Percentiles rank a stretch among this genome's conserved stretches.
phyloP scores from a whole-genome alignment of 352 stramenopile species.

The Phytophthora tubulina region DNA sequence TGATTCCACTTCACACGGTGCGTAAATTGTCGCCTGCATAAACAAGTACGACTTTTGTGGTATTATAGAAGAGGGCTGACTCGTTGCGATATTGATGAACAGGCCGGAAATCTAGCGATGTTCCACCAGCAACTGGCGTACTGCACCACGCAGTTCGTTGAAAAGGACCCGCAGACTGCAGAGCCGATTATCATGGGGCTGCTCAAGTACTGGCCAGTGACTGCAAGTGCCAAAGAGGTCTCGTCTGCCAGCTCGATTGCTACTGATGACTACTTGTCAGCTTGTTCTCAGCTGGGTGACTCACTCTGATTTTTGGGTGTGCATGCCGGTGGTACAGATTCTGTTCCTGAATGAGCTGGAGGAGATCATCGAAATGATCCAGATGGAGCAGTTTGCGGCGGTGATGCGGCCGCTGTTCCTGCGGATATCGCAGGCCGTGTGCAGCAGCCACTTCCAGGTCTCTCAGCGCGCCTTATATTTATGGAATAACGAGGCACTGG shows the following conservation, averaged over 20 bases:
- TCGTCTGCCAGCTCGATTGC: neutral
- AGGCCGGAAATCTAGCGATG: slow-evolving; percentile 91
- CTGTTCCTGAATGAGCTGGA: slow-evolving; percentile 99
- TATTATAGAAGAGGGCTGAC: slow-evolving; percentile 8
- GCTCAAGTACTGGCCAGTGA: slow-evolving; percentile 96
- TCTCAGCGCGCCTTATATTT: slow-evolving; percentile 98
- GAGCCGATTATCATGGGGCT: slow-evolving; percentile 95
- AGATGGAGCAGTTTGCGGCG: slow-evolving; percentile 74
- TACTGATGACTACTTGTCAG: slow-evolving; percentile 2
- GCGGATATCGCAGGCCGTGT: slow-evolving; percentile 87
- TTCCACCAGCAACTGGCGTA: slow-evolving; percentile 99
- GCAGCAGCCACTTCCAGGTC: slow-evolving; percentile 96
- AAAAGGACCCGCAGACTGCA: slow-evolving; percentile 98
- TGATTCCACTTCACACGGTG: slow-evolving; percentile 99
- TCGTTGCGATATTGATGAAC: slow-evolving; percentile 18
- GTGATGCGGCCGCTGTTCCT: slow-evolving; percentile 85
- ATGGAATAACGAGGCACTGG: slow-evolving; percentile 99
- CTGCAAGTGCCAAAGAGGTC: slow-evolving; percentile 90
- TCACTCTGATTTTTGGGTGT: slow-evolving; percentile 21
- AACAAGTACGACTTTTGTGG: slow-evolving; percentile 41
- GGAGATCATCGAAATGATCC: slow-evolving; percentile 98
- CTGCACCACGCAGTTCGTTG: slow-evolving; percentile 99
- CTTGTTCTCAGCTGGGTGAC: slow-evolving; percentile 10
- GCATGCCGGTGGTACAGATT: slow-evolving; percentile 64
- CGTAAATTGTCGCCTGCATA: slow-evolving; percentile 62